Percentiles rank a stretch among this genome's conserved stretches.
Conservation (phyloP, 257 asterid genomes). For the Solanum commersonii region DNA sequence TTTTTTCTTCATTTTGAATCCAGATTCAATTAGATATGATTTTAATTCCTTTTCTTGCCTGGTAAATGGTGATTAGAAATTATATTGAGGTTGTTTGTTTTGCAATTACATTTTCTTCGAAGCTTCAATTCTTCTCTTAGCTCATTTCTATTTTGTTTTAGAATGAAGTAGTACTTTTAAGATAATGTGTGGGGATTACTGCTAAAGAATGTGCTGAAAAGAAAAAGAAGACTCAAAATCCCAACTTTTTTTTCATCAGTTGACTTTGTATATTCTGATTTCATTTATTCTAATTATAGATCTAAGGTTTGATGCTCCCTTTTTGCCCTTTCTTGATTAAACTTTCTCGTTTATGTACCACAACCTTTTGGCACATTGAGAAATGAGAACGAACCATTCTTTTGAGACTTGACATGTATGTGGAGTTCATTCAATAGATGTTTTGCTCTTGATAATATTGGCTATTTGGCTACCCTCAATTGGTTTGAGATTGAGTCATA, state of each 20-base stretch:
- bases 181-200: not conserved
- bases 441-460: not conserved
- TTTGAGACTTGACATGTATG: too few relatives aligned
- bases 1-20: not conserved
- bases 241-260: not conserved
- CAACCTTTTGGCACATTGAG: not conserved
- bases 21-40: not conserved
- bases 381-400: too few relatives aligned
- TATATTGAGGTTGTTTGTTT: not conserved
- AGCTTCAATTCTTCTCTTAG: not conserved
- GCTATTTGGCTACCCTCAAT: not conserved
- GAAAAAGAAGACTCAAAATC: not conserved
- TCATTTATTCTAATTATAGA: not conserved
- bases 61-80: not conserved
- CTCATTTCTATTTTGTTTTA: not conserved
- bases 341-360: not conserved
- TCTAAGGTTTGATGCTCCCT: not conserved
- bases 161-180: not conserved
- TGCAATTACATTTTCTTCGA: not conserved
- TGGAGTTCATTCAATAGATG: not conserved
- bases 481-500: not conserved
- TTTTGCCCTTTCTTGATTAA: not conserved
- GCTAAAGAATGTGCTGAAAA: not conserved
- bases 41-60: not conserved
- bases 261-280: not conserved